Evolutionary conservation across 73 alveolate genomes (phyloP).

Genomic region (Tetrahymena elliotti): DNA sequence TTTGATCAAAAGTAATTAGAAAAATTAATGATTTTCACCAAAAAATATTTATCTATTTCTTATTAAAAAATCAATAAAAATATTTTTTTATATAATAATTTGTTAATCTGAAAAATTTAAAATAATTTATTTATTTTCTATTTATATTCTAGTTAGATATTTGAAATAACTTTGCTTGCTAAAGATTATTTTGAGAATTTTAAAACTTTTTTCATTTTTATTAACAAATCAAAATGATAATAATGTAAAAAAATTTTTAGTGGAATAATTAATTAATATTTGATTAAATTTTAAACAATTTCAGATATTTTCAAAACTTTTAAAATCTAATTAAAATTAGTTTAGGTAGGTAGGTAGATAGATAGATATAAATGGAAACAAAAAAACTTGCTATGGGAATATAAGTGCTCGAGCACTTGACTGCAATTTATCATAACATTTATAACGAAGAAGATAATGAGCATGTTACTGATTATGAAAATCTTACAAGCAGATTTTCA

Average conservation of each 20-base stretch:
- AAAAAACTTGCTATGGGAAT: not conserved
- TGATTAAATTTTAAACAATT: too few relatives aligned
- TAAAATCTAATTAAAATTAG: not conserved
- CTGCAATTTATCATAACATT: not conserved
- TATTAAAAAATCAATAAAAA: too few relatives aligned
- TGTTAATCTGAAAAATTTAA: too few relatives aligned
- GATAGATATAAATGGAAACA: not conserved
- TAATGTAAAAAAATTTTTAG: not conserved
- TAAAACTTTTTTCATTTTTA: too few relatives aligned
- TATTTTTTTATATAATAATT: too few relatives aligned
- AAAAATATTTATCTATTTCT: too few relatives aligned
- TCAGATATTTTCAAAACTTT: not conserved
- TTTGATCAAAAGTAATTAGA: not conserved
- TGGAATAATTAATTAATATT: too few relatives aligned
- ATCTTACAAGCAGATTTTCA: not conserved
- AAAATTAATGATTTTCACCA: too few relatives aligned
- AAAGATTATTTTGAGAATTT: not conserved
- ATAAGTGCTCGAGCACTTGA: not conserved
- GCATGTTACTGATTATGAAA: not conserved
- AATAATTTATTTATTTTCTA: too few relatives aligned
- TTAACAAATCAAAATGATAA: too few relatives aligned
- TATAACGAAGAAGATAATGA: not conserved
- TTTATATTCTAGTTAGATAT: not conserved
- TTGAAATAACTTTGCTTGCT: too few relatives aligned
- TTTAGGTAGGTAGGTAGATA: not conserved